These are phyloP conservation scores for Hypoxylon rubiginosum DNA, from an alignment of 2,329 filamentous ascomycete genomes.

Conservation along the genomic window DNA sequence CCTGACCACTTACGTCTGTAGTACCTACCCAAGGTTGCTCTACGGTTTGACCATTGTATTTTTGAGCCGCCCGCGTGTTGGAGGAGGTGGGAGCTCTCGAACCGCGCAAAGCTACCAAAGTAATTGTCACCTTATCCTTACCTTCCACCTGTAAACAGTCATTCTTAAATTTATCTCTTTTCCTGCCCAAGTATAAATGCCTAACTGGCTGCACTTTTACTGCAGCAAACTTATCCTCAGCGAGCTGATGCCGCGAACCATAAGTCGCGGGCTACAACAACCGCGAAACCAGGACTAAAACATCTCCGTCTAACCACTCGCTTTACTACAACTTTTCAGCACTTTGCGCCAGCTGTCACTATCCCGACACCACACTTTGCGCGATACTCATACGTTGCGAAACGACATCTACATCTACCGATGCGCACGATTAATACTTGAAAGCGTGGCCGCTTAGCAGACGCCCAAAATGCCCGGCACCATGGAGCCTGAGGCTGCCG, in stretches of 20 bases:
- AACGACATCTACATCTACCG: constrained; percentile 10
- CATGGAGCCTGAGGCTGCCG: constrained; percentile 48
- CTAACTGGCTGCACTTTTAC: background rate
- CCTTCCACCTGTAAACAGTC: background rate
- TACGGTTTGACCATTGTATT: no score
- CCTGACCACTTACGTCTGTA: no score
- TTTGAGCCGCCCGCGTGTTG: background rate
- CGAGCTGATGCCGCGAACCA: background rate
- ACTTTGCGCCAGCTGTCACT: constrained; percentile 5
- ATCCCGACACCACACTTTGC: background rate
- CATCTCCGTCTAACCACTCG: background rate
- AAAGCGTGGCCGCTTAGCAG: constrained; percentile 40
- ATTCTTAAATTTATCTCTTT: background rate
- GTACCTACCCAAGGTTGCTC: no score
- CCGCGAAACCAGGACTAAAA: background rate
- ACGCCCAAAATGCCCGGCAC: constrained; percentile 51
- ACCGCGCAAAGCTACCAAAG: background rate
- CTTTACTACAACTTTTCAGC: background rate
- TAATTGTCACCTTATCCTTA: background rate
- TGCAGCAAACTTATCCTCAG: background rate
- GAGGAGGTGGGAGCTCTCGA: background rate
- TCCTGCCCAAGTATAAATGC: background rate
- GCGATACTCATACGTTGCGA: background rate
- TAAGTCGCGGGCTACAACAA: background rate
- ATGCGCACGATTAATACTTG: constrained; percentile 44